Conservation (phyloP, 2,329 filamentous ascomycete genomes). For the Furcasterigmium furcatum region DNA sequence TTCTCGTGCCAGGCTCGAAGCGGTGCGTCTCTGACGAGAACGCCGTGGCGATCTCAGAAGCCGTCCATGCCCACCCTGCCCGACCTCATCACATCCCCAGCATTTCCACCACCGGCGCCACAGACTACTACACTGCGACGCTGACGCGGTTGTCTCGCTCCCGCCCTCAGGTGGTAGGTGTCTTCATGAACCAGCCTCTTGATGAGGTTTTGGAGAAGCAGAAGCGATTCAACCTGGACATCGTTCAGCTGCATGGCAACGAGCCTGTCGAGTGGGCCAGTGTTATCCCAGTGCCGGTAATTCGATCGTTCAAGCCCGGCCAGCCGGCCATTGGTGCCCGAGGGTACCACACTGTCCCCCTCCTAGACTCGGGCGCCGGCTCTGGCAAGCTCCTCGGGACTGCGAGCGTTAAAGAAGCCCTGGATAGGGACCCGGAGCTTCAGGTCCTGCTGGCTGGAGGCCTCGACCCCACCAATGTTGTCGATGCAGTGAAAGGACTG, state of each 20-base stretch:
- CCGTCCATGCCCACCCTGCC: constrained; percentile 64
- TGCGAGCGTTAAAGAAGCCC: constrained; percentile 60
- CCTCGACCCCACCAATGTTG: constrained; percentile 75
- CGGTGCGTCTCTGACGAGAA: constrained; percentile 77
- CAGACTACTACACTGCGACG: constrained; percentile 71
- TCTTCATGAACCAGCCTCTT: constrained; percentile 89
- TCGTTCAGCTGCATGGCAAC: constrained; percentile 89
- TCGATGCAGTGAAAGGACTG: constrained; percentile 58
- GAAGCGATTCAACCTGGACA: constrained; percentile 71
- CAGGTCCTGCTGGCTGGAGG: constrained; percentile 83
- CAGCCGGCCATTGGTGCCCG: constrained; percentile 69
- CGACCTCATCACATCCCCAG: constrained; percentile 1
- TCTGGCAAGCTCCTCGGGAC: constrained; percentile 77
- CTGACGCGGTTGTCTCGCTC: constrained; percentile 44
- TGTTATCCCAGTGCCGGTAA: constrained; percentile 87
- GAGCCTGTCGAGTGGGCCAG: constrained; percentile 91
- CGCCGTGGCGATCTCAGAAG: constrained; percentile 75
- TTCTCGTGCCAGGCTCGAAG: constrained; percentile 77
- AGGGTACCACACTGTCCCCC: constrained; percentile 78
- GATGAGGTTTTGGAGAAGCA: constrained; percentile 79
- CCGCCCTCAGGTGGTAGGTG: constrained; percentile 79
- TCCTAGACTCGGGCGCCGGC: constrained; percentile 85
- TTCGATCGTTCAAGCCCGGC: constrained; percentile 77
- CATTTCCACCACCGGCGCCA: constrained; percentile 27
- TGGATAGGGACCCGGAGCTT: constrained; percentile 68